These are phyloP conservation scores for Linum usitatissimum DNA, from an alignment of 345 rosid species.

Conservation along the genomic window DNA sequence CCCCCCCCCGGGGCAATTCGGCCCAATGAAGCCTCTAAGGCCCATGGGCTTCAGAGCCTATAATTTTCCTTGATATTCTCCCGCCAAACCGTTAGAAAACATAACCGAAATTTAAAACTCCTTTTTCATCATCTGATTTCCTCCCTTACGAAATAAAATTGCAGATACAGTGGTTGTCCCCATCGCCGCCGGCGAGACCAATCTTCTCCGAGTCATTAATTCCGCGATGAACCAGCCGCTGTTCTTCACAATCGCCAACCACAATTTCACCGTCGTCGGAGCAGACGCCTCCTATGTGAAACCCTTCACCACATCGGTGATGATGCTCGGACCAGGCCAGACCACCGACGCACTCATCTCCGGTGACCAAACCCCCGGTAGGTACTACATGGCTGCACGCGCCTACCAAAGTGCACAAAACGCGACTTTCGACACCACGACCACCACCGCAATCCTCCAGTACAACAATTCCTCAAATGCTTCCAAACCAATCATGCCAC, in stretches of 20 bases:
- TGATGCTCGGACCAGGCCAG: constrained; percentile 24
- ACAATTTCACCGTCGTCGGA: constrained; percentile 21
- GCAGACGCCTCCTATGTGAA: constrained; percentile 21
- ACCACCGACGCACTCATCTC: constrained; percentile 23
- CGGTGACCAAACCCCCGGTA: constrained; percentile 15
- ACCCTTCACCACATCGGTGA: constrained; percentile 21
- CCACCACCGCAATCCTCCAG: constrained; percentile 22
- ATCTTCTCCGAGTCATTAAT: constrained; percentile 21
- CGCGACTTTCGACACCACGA: constrained; percentile 21
- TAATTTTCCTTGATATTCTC: no score
- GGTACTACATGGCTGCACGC: constrained; percentile 19
- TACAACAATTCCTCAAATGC: constrained; percentile 11
- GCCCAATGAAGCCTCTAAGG: no score
- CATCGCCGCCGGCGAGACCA: constrained; percentile 20
- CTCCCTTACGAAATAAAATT: no score
- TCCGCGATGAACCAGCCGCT: constrained; percentile 18
- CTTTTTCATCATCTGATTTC: background rate
- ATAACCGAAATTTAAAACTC: background rate
- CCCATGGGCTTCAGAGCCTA: no score
- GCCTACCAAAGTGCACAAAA: constrained; percentile 21
- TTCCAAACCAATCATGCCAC: constrained; percentile 21
- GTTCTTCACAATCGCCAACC: constrained; percentile 23
- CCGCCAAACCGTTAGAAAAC: no score
- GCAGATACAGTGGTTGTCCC: constrained; percentile 20
- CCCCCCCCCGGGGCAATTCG: no score